Evolutionary conservation across 768 basidiomycete species (phyloP).

Genomic region (Phlebiopsis gigantea): DNA sequence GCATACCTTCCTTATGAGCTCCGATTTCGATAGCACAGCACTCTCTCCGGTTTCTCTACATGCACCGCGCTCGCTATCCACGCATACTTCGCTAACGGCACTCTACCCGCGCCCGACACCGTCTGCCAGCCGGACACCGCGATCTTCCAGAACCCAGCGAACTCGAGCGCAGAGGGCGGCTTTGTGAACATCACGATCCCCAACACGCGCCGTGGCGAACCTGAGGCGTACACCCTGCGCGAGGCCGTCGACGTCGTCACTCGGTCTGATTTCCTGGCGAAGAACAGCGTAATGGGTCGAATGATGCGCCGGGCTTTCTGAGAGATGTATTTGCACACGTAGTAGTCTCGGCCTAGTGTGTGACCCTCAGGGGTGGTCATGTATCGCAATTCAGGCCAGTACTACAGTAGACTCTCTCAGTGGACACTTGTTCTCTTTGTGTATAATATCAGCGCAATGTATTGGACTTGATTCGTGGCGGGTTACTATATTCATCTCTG

Average conservation of each 20-base stretch:
- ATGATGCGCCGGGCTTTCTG: background rate
- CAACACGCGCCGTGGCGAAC: background rate
- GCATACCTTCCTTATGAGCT: background rate
- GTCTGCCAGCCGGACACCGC: constrained; percentile 27
- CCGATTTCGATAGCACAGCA: background rate
- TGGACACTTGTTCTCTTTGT: too few species aligned
- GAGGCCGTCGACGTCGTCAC: background rate
- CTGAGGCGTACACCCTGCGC: background rate
- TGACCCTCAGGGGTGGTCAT: too few species aligned
- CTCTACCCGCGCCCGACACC: constrained; percentile 34
- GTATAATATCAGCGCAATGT: too few species aligned
- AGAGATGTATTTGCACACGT: too few species aligned
- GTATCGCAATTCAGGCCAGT: too few species aligned
- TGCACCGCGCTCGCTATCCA: constrained; percentile 32
- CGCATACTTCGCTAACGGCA: constrained; percentile 36
- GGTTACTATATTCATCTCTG: too few species aligned
- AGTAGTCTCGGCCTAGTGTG: too few species aligned
- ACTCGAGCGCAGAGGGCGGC: background rate
- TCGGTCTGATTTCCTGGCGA: background rate
- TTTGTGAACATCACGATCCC: background rate
- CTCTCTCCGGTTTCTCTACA: constrained; percentile 20
- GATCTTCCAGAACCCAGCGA: background rate
- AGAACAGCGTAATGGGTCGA: background rate
- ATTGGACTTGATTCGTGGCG: too few species aligned
- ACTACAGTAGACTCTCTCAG: too few species aligned